A percentile compares a stretch with the other conserved stretches of the same genome.
These are phyloP conservation scores for Hirschioporus abietinus DNA, from an alignment of 768 basidiomycete genomes.

Conservation along the genomic window DNA sequence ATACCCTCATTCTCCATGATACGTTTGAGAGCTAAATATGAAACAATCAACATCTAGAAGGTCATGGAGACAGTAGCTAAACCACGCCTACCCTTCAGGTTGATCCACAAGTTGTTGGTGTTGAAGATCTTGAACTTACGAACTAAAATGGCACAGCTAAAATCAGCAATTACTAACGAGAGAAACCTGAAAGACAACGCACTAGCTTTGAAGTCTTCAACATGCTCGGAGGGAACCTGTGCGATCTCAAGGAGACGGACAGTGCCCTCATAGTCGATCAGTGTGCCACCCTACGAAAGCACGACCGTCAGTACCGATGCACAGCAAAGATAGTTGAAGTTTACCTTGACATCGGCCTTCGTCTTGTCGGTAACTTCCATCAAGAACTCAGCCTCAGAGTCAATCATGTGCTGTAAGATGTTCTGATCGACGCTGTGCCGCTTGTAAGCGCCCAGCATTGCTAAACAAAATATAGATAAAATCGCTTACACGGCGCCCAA, in stretches of 20 bases:
- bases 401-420: slow-evolving; percentile 64
- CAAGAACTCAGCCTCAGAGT: slow-evolving; percentile 58
- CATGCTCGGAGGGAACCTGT: slow-evolving; percentile 89
- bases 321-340: not conserved
- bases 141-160: slow-evolving; percentile 31
- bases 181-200: slow-evolving; percentile 10
- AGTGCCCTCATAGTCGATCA: slow-evolving; percentile 87
- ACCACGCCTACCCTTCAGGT: slow-evolving; percentile 55
- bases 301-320: not conserved
- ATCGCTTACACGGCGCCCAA: slow-evolving; percentile 54
- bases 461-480: not conserved
- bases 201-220: slow-evolving; percentile 91
- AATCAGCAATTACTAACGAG: slow-evolving; percentile 6
- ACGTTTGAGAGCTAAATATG: slow-evolving; percentile 69
- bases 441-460: slow-evolving; percentile 9
- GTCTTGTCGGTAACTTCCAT: slow-evolving; percentile 83
- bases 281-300: slow-evolving; percentile 61
- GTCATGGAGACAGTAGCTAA: not conserved
- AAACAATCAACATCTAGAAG: slow-evolving; percentile 1
- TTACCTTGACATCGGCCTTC: slow-evolving; percentile 47
- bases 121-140: slow-evolving; percentile 95
- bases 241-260: slow-evolving; percentile 90
- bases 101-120: slow-evolving; percentile 80
- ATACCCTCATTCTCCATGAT: slow-evolving; percentile 83
- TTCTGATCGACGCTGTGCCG: slow-evolving; percentile 54